Conservation (phyloP, 345 rosid genomes). For the Corymbia maculata region DNA sequence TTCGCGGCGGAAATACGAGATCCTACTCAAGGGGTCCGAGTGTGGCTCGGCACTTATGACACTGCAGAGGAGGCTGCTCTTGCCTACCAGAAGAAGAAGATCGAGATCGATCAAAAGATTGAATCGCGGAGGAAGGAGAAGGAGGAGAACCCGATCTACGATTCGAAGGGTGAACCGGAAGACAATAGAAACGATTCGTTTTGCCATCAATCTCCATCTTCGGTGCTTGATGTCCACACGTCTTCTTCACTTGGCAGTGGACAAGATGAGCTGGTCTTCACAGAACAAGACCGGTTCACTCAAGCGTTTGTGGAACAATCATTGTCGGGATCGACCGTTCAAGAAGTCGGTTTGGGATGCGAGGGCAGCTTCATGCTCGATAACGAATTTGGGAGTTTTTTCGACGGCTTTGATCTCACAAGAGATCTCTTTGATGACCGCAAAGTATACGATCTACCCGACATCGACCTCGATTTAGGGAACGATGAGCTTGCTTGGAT, state of each 20-base stretch:
- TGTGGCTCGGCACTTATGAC: slow-evolving; percentile 47
- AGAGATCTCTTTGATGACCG: not conserved
- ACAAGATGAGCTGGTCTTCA: not conserved
- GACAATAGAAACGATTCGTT: not conserved
- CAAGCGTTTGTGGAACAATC: not conserved
- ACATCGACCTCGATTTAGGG: slow-evolving; percentile 6
- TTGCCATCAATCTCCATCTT: slow-evolving; percentile 27
- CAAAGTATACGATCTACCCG: not conserved
- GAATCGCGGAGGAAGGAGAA: not conserved
- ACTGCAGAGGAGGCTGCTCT: slow-evolving; percentile 45
- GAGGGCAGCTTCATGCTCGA: not conserved
- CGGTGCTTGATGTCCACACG: slow-evolving; percentile 30
- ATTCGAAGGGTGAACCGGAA: not conserved
- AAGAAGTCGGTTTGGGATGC: not conserved
- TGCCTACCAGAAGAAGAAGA: slow-evolving; percentile 29
- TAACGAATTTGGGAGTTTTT: not conserved
- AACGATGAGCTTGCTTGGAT: slow-evolving; percentile 24
- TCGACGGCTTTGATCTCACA: not conserved
- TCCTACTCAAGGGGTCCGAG: slow-evolving; percentile 21
- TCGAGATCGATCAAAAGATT: slow-evolving; percentile 16
- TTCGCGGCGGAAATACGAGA: slow-evolving; percentile 43
- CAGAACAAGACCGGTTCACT: not conserved
- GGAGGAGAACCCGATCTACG: not conserved
- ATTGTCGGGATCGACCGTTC: not conserved
- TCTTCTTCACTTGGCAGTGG: not conserved